Conservation (phyloP, 805 yeast genomes). For the Kazachstania taianensis region DNA sequence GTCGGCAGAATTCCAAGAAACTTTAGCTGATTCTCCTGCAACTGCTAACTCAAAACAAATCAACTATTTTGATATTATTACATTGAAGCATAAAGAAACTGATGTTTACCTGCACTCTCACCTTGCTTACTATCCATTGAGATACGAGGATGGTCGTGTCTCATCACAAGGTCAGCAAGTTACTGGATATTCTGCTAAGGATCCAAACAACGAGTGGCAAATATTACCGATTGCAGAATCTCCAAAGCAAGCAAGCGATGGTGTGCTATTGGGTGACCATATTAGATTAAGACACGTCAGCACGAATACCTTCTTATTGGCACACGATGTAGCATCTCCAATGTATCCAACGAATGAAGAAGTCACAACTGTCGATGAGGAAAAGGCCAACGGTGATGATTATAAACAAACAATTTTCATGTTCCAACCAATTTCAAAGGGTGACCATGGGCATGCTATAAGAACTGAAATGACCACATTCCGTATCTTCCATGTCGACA, state of each 20-base stretch:
- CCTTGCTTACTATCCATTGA: constrained; percentile 60
- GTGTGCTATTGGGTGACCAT: constrained; percentile 59
- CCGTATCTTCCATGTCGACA: constrained; percentile 69
- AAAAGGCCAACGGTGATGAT: constrained; percentile 43
- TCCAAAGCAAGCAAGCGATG: constrained; percentile 34
- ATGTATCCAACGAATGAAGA: constrained; percentile 87
- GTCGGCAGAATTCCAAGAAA: constrained; percentile 93
- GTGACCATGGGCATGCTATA: constrained; percentile 34
- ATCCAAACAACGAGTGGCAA: constrained; percentile 75
- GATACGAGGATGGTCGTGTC: constrained; percentile 93
- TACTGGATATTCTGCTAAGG: constrained; percentile 51
- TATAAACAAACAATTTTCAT: constrained; percentile 73
- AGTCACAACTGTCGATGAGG: constrained; percentile 63
- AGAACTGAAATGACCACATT: constrained; percentile 64
- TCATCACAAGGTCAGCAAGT: constrained; percentile 94
- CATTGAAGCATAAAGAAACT: constrained; percentile 74
- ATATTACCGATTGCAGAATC: constrained; percentile 52
- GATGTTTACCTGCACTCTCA: constrained; percentile 80
- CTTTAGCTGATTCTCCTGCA: constrained; percentile 72
- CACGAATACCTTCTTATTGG: constrained; percentile 68
- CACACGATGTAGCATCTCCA: constrained; percentile 97
- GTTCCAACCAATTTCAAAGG: constrained; percentile 50
- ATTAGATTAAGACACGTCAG: constrained; percentile 73
- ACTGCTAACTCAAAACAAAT: constrained; percentile 62
- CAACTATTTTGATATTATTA: constrained; percentile 65